Percentiles rank a stretch among this genome's conserved stretches.
Conservation (phyloP, 768 basidiomycete genomes). For the Pleurotus cornucopiae region DNA sequence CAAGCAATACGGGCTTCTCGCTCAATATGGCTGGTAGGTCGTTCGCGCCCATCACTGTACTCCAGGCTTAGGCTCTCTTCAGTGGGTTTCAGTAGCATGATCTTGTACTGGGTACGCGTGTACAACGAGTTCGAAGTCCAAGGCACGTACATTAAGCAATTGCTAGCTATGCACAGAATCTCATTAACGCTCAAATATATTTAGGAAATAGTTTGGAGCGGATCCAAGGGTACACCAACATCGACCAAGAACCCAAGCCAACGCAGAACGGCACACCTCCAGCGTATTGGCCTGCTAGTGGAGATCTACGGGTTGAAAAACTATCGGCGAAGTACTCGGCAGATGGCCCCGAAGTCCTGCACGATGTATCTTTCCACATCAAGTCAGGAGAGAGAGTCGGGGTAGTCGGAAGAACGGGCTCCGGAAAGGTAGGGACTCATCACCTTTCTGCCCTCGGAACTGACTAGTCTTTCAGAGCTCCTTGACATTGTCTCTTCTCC, state of each 20-base stretch:
- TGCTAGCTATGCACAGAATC: background rate
- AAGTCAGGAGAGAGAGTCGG: conserved; percentile 58
- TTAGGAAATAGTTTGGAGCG: conserved; percentile 41
- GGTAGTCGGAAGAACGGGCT: conserved; percentile 26
- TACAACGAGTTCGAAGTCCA: conserved; percentile 28
- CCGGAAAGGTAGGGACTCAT: conserved; percentile 28
- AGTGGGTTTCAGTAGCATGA: conserved; percentile 43
- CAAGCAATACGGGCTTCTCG: conserved; percentile 30
- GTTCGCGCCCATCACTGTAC: background rate
- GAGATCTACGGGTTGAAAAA: conserved; percentile 44
- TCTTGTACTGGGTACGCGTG: conserved; percentile 31
- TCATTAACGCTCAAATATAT: conserved; percentile 25
- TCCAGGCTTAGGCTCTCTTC: conserved; percentile 3
- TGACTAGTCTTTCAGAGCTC: conserved; percentile 16
- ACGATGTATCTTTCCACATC: conserved; percentile 46
- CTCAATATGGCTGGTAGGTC: conserved; percentile 32
- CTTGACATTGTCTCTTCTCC: conserved; percentile 44
- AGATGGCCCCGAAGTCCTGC: conserved; percentile 41
- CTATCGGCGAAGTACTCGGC: conserved; percentile 47
- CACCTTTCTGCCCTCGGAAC: background rate
- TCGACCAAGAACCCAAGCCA: conserved; percentile 38
- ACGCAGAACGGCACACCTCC: conserved; percentile 39
- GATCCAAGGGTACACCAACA: conserved; percentile 48
- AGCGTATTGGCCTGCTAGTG: conserved; percentile 57
- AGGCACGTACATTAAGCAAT: conserved; percentile 17